Evolutionary conservation across 495 filamentous ascomycete species (phyloP), one percentile per base, ranked within the genome.

Genomic region (Aspergillus avenaceus): DNA sequence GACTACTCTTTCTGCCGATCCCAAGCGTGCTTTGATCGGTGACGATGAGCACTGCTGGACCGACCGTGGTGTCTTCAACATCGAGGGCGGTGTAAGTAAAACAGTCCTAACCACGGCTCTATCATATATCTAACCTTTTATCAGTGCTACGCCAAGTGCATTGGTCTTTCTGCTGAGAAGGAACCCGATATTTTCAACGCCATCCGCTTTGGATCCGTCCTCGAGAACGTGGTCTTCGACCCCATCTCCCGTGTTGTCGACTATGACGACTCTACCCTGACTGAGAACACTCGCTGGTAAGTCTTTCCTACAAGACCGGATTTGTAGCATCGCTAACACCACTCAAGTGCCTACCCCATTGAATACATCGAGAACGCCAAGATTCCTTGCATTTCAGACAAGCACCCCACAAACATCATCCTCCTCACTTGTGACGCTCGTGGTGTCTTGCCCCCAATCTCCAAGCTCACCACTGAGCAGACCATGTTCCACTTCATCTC

Each of bases 401-500:
- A 82, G 70, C 93, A 97, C 81, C 93, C 93, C 45, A 82, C 77
- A 65, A 98, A 98, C 84, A 97, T 98, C 76, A 87, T 98, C 60
- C 87, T 98, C 54, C 84, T 98, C 55, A 97, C 95, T 51, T 98
- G 93, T 70, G 93, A 98, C 70, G 93, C 95, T 52, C 87, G 95
- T 58, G 93, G 95, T 75, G 93, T 97, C 8, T 85, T 98, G 25
- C 93, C 93, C 34, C 95, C 95, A 32, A 97, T 98, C 76, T 95
- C 90, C 59, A 98, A 97, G 81, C 85, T 98, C 64, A 86, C 86
- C 78, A 82, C 85, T 59, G 88, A 90, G 62, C 93, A 98, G 75
- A 96, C 89, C 64, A 97, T 98, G 91, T 98, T 97, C 83, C 93
- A 98, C 82, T 98, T 98, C 82, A 98, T 98, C 71, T 93, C 87